These are phyloP conservation scores for Phytophthora aleatoria DNA, from an alignment of 352 stramenopile species.

Conservation along the genomic window DNA sequence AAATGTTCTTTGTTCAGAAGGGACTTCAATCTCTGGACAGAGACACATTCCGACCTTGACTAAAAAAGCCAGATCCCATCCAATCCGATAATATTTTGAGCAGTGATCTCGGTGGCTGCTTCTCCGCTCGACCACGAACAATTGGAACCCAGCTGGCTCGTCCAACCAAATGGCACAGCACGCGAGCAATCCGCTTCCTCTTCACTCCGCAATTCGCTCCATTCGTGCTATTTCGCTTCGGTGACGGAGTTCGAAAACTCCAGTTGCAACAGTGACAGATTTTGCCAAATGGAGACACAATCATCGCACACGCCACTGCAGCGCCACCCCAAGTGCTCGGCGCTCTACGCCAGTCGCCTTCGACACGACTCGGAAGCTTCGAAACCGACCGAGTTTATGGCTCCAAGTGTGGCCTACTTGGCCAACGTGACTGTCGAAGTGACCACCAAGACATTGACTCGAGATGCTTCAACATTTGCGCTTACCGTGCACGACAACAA, in stretches of 20 bases:
- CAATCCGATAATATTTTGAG: conserved; percentile 19
- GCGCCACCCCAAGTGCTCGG: conserved; percentile 45
- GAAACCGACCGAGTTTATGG: conserved; percentile 1
- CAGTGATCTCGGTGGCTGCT: conserved; percentile 16
- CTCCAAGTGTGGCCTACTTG: conserved; percentile 36
- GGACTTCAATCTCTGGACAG: conserved; percentile 14
- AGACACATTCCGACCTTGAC: conserved; percentile 24
- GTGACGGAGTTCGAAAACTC: conserved; percentile 1
- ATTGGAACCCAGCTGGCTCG: conserved; percentile 11
- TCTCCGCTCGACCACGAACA: neutral
- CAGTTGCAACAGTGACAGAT: neutral
- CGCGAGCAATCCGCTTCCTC: neutral
- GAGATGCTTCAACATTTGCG: conserved; percentile 27
- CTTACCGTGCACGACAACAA: conserved; percentile 47
- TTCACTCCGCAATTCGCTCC: conserved; percentile 25
- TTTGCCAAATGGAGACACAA: conserved; percentile 15
- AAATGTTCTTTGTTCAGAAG: conserved; percentile 17
- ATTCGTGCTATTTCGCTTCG: neutral
- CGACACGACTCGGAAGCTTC: conserved; percentile 11
- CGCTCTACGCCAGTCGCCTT: conserved; percentile 26
- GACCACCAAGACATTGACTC: conserved; percentile 30
- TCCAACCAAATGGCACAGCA: conserved; percentile 21
- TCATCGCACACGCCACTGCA: conserved; percentile 14
- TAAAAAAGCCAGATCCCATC: conserved; percentile 31
- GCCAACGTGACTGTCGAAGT: conserved; percentile 39